Evolutionary conservation across 768 basidiomycete genomes (phyloP).

Genomic region (Boletales sp.): DNA sequence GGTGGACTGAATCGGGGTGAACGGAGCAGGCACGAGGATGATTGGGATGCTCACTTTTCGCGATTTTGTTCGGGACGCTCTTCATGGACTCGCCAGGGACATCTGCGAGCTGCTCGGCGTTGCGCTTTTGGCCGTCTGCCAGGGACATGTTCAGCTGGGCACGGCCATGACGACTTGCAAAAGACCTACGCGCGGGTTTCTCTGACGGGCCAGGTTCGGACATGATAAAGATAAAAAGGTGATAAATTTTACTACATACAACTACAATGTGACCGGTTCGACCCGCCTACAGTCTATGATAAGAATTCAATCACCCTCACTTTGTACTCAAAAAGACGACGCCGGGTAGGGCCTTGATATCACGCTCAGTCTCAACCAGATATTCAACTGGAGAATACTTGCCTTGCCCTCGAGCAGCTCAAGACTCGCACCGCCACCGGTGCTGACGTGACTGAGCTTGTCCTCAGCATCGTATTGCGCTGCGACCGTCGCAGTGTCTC

Average conservation of each 20-base stretch:
- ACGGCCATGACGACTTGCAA: neutral
- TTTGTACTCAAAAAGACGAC: conserved; percentile 90
- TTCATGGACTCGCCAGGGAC: conserved; percentile 14
- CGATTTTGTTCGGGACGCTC: conserved; percentile 14
- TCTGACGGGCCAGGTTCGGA: conserved; percentile 14
- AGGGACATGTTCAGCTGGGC: neutral
- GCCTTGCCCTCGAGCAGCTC: conserved; percentile 99
- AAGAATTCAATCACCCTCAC: conserved; percentile 24
- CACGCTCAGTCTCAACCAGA: conserved; percentile 13
- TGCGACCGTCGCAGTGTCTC: conserved; percentile 94
- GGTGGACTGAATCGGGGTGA: conserved; percentile 32
- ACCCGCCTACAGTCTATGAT: conserved; percentile 12
- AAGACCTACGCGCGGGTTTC: conserved; percentile 3
- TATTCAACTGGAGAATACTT: conserved; percentile 12
- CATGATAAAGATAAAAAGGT: conserved; percentile 18
- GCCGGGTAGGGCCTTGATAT: conserved; percentile 75
- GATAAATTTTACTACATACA: conserved; percentile 12
- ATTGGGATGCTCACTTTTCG: conserved; percentile 21
- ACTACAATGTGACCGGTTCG: conserved; percentile 12
- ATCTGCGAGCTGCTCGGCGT: conserved; percentile 12
- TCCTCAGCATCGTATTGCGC: conserved; percentile 84
- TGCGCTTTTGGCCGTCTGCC: conserved; percentile 19
- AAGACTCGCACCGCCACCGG: conserved; percentile 90
- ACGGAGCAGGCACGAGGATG: neutral
- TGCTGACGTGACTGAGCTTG: conserved; percentile 93